These are phyloP conservation scores for Guillardia theta DNA, from an alignment of 78 protist species.

Conservation along the genomic window DNA sequence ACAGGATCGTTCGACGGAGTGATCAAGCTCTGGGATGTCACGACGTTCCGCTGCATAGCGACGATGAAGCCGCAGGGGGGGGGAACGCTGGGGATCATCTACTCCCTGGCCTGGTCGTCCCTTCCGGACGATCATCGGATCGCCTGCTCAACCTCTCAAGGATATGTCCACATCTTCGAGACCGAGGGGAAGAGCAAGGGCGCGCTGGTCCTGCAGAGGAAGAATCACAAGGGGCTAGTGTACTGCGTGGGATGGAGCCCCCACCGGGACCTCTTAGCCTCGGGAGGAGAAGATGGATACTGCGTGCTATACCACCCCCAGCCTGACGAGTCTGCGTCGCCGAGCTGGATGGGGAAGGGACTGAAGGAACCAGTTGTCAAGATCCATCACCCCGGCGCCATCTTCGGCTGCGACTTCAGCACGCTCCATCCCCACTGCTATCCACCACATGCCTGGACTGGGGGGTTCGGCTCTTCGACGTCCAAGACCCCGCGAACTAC, in stretches of 20 bases:
- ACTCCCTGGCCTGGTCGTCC: not conserved
- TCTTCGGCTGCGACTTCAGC: not conserved
- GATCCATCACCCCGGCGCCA: not conserved
- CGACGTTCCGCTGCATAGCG: not conserved
- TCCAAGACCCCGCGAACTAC: not conserved
- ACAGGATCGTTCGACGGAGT: not conserved
- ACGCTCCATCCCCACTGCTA: not conserved
- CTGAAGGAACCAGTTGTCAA: no score
- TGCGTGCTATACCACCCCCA: no score
- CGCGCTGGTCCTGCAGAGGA: not conserved
- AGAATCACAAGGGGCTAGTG: not conserved
- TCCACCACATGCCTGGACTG: slow-evolving; percentile 43
- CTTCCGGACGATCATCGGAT: not conserved
- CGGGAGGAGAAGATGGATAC: no score
- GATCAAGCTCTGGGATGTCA: not conserved
- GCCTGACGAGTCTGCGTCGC: no score
- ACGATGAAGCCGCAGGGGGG: not conserved
- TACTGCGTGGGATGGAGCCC: not conserved
- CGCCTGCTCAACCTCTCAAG: not conserved
- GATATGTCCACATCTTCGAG: not conserved
- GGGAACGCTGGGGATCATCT: no score
- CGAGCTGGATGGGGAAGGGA: no score
- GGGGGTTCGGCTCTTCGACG: slow-evolving; percentile 36
- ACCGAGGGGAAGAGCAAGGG: not conserved
- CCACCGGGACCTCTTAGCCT: not conserved